phyloP scores from a whole-genome alignment of 495 filamentous ascomycete genomes.

The Aspergillus incahuasiensis region DNA sequence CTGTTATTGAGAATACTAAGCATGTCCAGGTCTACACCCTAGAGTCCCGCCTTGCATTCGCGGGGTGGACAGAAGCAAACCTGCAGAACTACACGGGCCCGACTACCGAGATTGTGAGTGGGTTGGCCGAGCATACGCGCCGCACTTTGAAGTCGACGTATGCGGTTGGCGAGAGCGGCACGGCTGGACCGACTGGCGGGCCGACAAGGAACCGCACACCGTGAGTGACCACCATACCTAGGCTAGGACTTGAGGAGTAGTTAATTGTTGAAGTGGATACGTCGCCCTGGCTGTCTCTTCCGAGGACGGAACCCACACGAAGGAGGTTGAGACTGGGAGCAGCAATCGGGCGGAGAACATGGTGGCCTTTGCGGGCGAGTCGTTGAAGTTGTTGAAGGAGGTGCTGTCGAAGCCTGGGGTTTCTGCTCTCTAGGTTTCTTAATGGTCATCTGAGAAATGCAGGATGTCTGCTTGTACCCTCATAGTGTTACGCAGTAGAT shows the following conservation, averaged over 20 bases:
- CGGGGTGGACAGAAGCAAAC: slow-evolving; percentile 54
- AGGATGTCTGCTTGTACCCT: too few species aligned
- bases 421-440: neutral
- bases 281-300: slow-evolving; percentile 54
- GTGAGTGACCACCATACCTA: slow-evolving; percentile 33
- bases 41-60: slow-evolving; percentile 53
- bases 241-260: too few species aligned
- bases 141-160: slow-evolving; percentile 49
- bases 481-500: too few species aligned
- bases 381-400: slow-evolving; percentile 51
- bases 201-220: slow-evolving; percentile 52
- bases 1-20: neutral
- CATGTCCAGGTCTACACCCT: slow-evolving; percentile 52
- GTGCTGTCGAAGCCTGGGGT: slow-evolving; percentile 21
- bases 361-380: slow-evolving; percentile 56
- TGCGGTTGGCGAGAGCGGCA: slow-evolving; percentile 55
- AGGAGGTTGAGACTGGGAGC: slow-evolving; percentile 50
- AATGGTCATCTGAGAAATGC: too few species aligned
- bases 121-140: slow-evolving; percentile 52
- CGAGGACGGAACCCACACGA: slow-evolving; percentile 42
- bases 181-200: slow-evolving; percentile 58
- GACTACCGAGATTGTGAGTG: slow-evolving; percentile 50
- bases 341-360: slow-evolving; percentile 55
- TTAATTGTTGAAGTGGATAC: slow-evolving; percentile 42
- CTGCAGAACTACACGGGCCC: slow-evolving; percentile 51